Base-by-base conservation (phyloP, 1,284 basidiomycete genomes). In the Irpex rosettiformis region DNA sequence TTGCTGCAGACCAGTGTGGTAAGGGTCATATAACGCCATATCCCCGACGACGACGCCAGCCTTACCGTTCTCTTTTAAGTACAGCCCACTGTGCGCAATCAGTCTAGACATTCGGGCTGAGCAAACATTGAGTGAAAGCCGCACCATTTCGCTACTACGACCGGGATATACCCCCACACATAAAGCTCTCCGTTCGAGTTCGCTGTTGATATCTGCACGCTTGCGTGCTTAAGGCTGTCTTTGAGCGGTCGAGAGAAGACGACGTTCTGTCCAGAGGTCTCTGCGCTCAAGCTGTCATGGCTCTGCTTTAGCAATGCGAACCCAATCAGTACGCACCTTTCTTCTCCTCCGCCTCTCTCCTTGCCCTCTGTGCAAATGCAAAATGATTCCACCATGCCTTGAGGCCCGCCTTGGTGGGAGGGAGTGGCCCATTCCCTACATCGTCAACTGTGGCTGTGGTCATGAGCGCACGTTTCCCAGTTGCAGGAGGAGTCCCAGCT, bases 121-220 rank as follows among this genome's bases (percentile, higher is more conserved):
- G 22, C 30, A 52, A 59, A 56, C 24, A 60, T 3, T 58, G 58
- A 43, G n/a, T 10, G 47, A 45, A 55, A 37, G 62, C 83, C 88
- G 69, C 70, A 94, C 87, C 95, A 97, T 74, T 98, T 97, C 58
- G 96, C 97, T 37, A 99, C 96, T 58, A 98, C 93, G 56, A 98
- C 92, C 7, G 97, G 96, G 47, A 99, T 93, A 70, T 92, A 94
- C 1, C 96, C 93, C 89, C 91, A 94, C 4, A 94, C 89, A 69
- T 92, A 94, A 22, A 94, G 78, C 62, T 89, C 84, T 7, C 91
- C 93, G 63, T 88, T 86, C 13, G 87, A 79, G 59, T 90, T 91
- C 11, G 91, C 88, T n/a, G 96, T 96, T 18, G 91, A 94, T 71
- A 99, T 98, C 69, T 96, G 94, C 1, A 97, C 95, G 66, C 86